phyloP scores from a whole-genome alignment of 257 asterid species.

The Buddleja alternifolia region DNA sequence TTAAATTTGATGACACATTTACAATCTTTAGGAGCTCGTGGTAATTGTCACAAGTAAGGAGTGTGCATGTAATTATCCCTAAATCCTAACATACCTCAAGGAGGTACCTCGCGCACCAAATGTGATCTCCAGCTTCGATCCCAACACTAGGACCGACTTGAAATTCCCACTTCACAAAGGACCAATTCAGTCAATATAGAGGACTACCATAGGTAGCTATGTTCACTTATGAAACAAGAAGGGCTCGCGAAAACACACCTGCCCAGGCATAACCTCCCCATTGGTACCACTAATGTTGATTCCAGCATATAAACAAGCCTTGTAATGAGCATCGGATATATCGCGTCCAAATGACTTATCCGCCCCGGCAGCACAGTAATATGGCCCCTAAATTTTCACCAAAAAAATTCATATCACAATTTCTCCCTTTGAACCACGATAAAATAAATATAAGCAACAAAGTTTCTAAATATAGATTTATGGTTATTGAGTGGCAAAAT shows the following conservation, averaged over 20 bases:
- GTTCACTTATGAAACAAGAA: neutral
- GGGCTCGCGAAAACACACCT: conserved; percentile 52
- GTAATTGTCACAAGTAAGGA: too few species aligned
- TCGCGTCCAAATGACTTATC: conserved; percentile 98
- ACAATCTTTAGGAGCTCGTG: too few species aligned
- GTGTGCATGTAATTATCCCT: too few species aligned
- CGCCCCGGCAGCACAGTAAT: conserved; percentile 93
- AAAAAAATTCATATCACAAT: too few species aligned
- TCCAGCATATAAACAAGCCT: conserved; percentile 98
- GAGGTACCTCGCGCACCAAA: conserved; percentile 94
- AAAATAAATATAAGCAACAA: too few species aligned
- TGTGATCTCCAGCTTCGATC: conserved; percentile 95
- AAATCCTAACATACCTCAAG: conserved; percentile 71
- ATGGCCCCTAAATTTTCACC: conserved; percentile 74
- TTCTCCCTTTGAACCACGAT: too few species aligned
- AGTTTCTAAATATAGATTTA: too few species aligned
- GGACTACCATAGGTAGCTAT: conserved; percentile 1
- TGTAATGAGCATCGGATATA: conserved; percentile 96
- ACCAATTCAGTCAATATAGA: conserved; percentile 9
- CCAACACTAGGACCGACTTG: conserved; percentile 99
- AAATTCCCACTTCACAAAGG: conserved; percentile 83
- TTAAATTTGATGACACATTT: neutral
- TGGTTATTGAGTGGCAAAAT: too few species aligned
- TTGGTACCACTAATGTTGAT: conserved; percentile 95
- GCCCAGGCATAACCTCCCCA: conserved; percentile 99